Evolutionary conservation across 352 stramenopile genomes (phyloP).

Genomic region (Blastocystis sp.): DNA sequence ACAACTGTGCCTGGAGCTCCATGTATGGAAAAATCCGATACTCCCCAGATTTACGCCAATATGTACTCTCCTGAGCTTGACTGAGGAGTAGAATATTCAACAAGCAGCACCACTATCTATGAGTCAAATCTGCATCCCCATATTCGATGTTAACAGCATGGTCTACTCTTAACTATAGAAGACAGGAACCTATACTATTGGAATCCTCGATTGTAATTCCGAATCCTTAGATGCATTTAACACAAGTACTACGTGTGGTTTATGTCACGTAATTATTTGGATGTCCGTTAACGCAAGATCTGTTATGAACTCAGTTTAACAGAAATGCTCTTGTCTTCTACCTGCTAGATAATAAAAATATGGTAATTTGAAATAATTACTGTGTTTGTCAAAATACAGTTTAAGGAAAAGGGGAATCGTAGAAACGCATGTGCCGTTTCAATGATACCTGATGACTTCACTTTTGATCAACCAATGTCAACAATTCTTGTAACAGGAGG

Average conservation of each 20-base stretch:
- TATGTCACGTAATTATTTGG: background rate
- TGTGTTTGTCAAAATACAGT: background rate
- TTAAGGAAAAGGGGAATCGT: background rate
- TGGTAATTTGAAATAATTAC: background rate
- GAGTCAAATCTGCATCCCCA: background rate
- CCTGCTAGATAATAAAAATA: background rate
- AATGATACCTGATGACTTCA: slow-evolving; percentile 65
- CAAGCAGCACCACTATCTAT: background rate
- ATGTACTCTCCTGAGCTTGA: background rate
- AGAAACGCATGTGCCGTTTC: background rate
- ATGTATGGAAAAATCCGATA: slow-evolving; percentile 3
- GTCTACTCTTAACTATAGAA: background rate
- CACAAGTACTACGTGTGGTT: background rate
- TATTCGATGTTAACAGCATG: background rate
- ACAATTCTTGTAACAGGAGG: background rate
- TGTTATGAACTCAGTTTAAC: background rate
- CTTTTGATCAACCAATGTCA: slow-evolving; percentile 80
- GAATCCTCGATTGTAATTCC: background rate
- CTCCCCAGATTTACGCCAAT: background rate
- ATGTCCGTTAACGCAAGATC: background rate
- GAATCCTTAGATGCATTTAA: background rate
- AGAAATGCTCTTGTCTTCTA: background rate
- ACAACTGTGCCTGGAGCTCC: background rate
- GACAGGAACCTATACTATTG: background rate
- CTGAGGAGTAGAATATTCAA: background rate